Conservation (phyloP, 176 grass and related monocot genomes). For the Avena atlantica region DNA sequence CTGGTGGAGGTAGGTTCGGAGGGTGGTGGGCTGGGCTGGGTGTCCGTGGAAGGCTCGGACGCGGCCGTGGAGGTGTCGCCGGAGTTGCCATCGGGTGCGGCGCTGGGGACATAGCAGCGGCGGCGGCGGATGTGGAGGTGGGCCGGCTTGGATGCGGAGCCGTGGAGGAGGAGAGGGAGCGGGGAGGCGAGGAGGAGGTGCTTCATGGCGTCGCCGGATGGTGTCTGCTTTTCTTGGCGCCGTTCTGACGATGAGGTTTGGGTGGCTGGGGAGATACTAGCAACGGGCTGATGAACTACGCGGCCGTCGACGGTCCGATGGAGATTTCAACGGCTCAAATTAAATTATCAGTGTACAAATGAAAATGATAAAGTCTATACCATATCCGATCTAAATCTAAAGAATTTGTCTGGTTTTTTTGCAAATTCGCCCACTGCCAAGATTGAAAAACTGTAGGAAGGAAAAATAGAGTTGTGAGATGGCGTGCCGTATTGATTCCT, state of each 20-base stretch:
- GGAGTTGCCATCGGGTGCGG: slow-evolving; percentile 41
- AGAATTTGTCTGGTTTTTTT: too few species aligned
- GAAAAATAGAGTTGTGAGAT: too few species aligned
- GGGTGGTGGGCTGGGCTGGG: neutral
- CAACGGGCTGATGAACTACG: neutral
- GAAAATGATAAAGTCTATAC: too few species aligned
- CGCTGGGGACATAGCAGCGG: neutral
- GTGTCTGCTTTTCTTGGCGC: slow-evolving; percentile 28
- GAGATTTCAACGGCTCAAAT: neutral
- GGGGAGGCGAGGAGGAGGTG: slow-evolving; percentile 38
- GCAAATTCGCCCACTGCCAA: too few species aligned
- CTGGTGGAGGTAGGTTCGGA: neutral
- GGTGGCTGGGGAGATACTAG: slow-evolving; percentile 37
- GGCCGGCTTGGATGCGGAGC: slow-evolving; percentile 14
- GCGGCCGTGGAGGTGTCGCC: slow-evolving; percentile 40
- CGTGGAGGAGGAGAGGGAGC: slow-evolving; percentile 49
- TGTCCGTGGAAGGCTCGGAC: slow-evolving; percentile 13
- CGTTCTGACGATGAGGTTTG: slow-evolving; percentile 42
- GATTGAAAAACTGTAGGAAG: too few species aligned
- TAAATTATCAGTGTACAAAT: neutral
- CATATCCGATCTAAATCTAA: too few species aligned
- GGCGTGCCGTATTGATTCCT: too few species aligned
- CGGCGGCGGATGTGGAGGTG: slow-evolving; percentile 26
- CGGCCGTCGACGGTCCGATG: neutral
- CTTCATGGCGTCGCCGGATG: slow-evolving; percentile 42